phyloP scores from a whole-genome alignment of 2,329 filamentous ascomycete species.

The Truncatella angustata region DNA sequence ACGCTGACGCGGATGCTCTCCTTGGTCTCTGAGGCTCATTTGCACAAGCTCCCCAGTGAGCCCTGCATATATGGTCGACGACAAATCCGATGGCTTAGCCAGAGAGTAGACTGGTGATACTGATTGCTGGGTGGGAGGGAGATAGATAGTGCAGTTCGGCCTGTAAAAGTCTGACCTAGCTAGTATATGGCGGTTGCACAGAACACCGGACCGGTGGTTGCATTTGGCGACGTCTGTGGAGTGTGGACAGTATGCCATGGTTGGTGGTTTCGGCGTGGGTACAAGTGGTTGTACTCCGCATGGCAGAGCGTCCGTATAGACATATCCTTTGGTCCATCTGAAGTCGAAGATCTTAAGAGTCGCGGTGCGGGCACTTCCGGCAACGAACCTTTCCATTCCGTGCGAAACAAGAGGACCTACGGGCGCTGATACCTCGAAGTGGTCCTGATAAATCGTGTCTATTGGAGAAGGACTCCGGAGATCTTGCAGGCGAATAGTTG shows the following conservation, averaged over 20 bases:
- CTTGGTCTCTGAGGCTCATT: constrained; percentile 29
- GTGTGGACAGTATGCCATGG: constrained; percentile 17
- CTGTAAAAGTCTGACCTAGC: constrained; percentile 43
- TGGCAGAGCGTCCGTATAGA: constrained; percentile 46
- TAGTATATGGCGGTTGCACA: constrained; percentile 48
- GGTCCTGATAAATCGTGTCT: constrained; percentile 51
- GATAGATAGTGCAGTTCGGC: constrained; percentile 47
- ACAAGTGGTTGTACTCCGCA: constrained; percentile 39
- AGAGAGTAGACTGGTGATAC: constrained; percentile 42
- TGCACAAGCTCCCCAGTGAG: constrained; percentile 47
- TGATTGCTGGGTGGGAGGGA: constrained; percentile 26
- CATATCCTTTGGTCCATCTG: constrained; percentile 46
- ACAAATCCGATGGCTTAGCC: constrained; percentile 43
- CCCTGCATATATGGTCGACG: constrained; percentile 48
- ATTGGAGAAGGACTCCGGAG: constrained; percentile 45
- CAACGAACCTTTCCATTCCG: constrained; percentile 50
- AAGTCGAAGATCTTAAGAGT: constrained; percentile 54
- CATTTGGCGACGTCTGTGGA: constrained; percentile 27
- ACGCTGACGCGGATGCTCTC: too few species aligned
- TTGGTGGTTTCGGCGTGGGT: constrained; percentile 28
- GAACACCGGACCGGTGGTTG: constrained; percentile 26
- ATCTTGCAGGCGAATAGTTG: constrained; percentile 49
- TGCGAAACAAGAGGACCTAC: constrained; percentile 48
- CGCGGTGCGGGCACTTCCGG: constrained; percentile 42
- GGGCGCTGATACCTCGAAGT: constrained; percentile 45